Conservation (phyloP, 2,329 filamentous ascomycete species). For the Phaeosphaeriaceae sp. region DNA sequence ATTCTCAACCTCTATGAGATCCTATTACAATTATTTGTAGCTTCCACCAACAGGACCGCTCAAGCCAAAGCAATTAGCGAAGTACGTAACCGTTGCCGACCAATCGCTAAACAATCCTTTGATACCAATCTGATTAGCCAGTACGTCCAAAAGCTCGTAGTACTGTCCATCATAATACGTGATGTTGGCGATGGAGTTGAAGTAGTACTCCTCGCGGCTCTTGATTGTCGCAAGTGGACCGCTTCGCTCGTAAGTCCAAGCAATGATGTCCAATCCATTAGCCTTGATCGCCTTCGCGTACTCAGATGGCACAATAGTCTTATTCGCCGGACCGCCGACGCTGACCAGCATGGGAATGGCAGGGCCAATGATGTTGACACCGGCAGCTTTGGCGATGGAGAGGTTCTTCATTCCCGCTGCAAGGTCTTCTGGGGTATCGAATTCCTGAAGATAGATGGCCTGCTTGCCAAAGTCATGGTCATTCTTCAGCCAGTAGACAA, state of each 20-base stretch:
- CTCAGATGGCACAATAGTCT: slow-evolving; percentile 62
- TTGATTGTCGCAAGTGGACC: slow-evolving; percentile 60
- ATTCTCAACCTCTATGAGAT: too few relatives aligned
- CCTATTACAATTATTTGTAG: slow-evolving; percentile 11
- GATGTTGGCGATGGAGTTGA: slow-evolving; percentile 57
- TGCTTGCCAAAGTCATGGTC: slow-evolving; percentile 66
- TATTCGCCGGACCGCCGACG: slow-evolving; percentile 47
- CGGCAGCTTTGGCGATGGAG: slow-evolving; percentile 59
- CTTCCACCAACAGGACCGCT: slow-evolving; percentile 22
- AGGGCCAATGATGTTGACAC: slow-evolving; percentile 67
- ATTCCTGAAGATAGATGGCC: slow-evolving; percentile 68
- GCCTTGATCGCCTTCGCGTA: slow-evolving; percentile 68
- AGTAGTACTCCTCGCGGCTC: slow-evolving; percentile 38
- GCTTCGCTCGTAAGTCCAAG: slow-evolving; percentile 71
- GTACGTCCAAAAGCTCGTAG: slow-evolving; percentile 66
- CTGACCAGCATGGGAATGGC: slow-evolving; percentile 66
- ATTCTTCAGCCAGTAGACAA: slow-evolving; percentile 70
- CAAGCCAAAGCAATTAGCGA: slow-evolving; percentile 70
- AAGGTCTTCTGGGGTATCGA: slow-evolving; percentile 57
- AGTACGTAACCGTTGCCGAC: slow-evolving; percentile 70
- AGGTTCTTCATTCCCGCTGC: slow-evolving; percentile 61
- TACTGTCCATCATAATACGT: slow-evolving; percentile 69
- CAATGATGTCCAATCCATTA: slow-evolving; percentile 67
- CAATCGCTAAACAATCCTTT: slow-evolving; percentile 70
- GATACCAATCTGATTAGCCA: slow-evolving; percentile 67